phyloP scores from a whole-genome alignment of 495 filamentous ascomycete genomes.

The Penicillium chermesinum region DNA sequence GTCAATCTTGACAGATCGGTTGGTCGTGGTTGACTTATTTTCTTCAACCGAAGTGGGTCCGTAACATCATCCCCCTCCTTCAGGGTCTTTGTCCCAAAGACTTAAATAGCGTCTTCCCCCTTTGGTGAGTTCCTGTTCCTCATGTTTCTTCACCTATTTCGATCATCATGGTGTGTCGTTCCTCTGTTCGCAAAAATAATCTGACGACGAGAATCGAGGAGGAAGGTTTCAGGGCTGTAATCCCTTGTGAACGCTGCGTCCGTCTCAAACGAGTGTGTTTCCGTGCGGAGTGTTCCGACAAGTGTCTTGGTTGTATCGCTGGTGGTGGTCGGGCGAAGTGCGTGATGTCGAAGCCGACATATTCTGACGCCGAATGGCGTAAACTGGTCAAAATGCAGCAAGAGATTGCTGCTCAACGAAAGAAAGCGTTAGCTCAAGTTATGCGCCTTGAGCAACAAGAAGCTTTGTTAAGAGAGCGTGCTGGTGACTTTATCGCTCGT shows the following conservation, averaged over 20 bases:
- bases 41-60: too few species aligned
- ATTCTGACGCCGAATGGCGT: neutral
- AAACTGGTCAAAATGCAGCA: neutral
- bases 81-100: neutral
- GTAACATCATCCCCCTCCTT: neutral
- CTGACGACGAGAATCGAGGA: neutral
- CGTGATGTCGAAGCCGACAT: neutral
- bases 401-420: neutral
- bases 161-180: neutral
- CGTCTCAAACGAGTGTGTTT: neutral
- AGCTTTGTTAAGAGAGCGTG: neutral
- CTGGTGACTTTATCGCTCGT: neutral
- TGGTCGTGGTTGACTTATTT: too few species aligned
- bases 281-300: neutral
- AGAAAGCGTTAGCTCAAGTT: neutral
- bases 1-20: too few species aligned
- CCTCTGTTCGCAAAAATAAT: neutral
- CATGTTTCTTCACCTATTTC: neutral
- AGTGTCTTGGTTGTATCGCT: neutral
- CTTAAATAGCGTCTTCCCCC: neutral
- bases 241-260: neutral
- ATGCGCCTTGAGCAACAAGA: neutral
- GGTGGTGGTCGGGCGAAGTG: neutral
- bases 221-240: neutral
- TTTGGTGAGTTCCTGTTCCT: neutral